phyloP scores from a whole-genome alignment of 257 asterid species.

The Nicotiana undulata region DNA sequence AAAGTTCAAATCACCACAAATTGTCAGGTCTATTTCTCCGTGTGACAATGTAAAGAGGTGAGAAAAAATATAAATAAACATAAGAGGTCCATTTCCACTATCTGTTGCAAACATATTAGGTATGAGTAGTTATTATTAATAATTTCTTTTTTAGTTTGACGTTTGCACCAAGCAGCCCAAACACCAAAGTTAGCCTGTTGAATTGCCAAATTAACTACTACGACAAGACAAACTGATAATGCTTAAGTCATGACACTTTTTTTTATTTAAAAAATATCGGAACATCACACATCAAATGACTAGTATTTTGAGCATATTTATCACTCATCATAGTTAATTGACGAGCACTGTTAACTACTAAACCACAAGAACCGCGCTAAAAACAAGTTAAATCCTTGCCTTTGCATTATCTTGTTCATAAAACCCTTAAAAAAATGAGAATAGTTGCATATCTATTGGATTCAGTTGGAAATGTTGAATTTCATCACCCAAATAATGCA shows the following conservation, averaged over 20 bases:
- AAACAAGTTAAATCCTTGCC: neutral
- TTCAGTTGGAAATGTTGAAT: neutral
- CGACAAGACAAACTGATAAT: neutral
- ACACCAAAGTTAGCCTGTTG: neutral
- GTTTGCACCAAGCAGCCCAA: neutral
- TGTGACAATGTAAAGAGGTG: too few species aligned
- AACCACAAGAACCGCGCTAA: neutral
- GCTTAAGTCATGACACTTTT: neutral
- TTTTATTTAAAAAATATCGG: too few species aligned
- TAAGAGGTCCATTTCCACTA: neutral
- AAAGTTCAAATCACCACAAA: too few species aligned
- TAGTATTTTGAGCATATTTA: neutral
- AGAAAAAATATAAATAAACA: too few species aligned
- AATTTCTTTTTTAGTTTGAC: neutral
- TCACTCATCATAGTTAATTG: neutral
- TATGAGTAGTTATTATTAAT: neutral
- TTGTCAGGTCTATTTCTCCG: too few species aligned
- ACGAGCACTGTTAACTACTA: neutral
- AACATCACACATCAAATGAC: neutral
- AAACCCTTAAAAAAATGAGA: too few species aligned
- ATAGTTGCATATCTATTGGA: neutral
- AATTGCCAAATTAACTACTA: neutral
- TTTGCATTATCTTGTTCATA: neutral
- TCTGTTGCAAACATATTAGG: neutral
- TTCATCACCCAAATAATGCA: neutral